Percentiles rank a stretch among this genome's conserved stretches.
These are phyloP conservation scores for Oryza australiensis DNA, from an alignment of 176 grass and related monocot species.

Conservation along the genomic window DNA sequence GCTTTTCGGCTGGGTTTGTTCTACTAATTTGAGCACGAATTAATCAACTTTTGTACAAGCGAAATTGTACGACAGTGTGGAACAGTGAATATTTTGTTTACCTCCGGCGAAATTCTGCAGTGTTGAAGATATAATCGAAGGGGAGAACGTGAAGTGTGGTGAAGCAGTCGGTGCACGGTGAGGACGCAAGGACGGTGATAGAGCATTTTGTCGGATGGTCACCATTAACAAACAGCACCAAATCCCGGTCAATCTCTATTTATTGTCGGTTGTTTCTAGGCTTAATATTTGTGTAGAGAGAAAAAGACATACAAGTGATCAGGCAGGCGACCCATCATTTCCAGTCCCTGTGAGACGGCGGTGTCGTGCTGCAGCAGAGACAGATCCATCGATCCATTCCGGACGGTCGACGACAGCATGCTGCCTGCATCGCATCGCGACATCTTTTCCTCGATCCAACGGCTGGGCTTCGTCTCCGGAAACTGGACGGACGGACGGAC, in stretches of 20 bases:
- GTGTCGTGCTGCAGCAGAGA: not conserved
- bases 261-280: not conserved
- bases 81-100: too few relatives aligned
- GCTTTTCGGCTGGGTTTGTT: conserved; percentile 2
- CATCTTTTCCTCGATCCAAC: not conserved
- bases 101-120: too few relatives aligned
- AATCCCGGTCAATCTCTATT: not conserved
- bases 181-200: not conserved
- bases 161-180: not conserved
- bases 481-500: not conserved
- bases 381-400: too few relatives aligned
- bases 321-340: not conserved
- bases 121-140: not conserved
- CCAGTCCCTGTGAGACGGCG: not conserved
- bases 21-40: not conserved
- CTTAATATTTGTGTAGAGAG: too few relatives aligned
- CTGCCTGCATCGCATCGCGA: not conserved
- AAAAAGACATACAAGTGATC: too few relatives aligned
- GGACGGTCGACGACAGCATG: not conserved
- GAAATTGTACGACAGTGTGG: too few relatives aligned
- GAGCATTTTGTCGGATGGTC: conserved; percentile 24
- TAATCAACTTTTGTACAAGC: too few relatives aligned
- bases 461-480: not conserved
- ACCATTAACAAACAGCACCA: too few relatives aligned
- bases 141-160: not conserved